These are phyloP conservation scores for Xylariaceae sp. DNA, from an alignment of 2,329 filamentous ascomycete genomes.

Conservation along the genomic window DNA sequence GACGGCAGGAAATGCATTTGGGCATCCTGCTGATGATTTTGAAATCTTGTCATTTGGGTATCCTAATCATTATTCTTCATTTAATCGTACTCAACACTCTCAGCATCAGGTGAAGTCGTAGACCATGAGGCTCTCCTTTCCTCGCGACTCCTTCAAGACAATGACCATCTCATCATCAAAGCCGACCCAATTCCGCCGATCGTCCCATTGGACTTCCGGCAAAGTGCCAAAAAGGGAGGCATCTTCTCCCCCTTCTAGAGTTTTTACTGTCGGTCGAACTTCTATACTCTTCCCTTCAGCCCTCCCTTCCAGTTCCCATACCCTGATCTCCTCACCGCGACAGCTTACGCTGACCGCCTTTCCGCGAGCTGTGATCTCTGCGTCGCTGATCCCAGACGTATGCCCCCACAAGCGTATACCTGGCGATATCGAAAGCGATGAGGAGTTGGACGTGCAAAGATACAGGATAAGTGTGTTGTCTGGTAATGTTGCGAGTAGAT, in stretches of 20 bases:
- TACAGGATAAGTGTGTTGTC: slow-evolving; percentile 87
- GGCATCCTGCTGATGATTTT: too few species aligned
- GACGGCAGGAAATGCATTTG: too few species aligned
- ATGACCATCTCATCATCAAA: slow-evolving; percentile 94
- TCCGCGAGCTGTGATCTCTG: slow-evolving; percentile 77
- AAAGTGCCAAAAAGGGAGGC: slow-evolving; percentile 1
- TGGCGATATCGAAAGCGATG: slow-evolving; percentile 62
- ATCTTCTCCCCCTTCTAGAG: slow-evolving; percentile 11
- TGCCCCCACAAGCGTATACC: slow-evolving; percentile 85
- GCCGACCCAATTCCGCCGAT: slow-evolving; percentile 64
- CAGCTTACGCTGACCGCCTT: slow-evolving; percentile 87
- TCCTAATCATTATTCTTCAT: too few species aligned
- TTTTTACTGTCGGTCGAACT: slow-evolving; percentile 38
- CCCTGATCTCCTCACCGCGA: slow-evolving; percentile 71
- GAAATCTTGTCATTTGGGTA: too few species aligned
- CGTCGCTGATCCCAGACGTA: slow-evolving; percentile 82
- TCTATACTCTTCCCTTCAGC: slow-evolving; percentile 46
- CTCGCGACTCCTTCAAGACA: slow-evolving; percentile 69
- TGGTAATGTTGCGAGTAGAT: slow-evolving; percentile 75
- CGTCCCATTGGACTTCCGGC: slow-evolving; percentile 33
- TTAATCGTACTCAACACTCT: too few species aligned
- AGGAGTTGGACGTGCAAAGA: slow-evolving; percentile 69
- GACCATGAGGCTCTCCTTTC: slow-evolving; percentile 70
- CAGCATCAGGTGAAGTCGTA: slow-evolving; percentile 70
- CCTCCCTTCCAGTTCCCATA: slow-evolving; percentile 85